Evolutionary conservation across 2,329 filamentous ascomycete genomes (phyloP), one percentile per base, ranked within the genome.

Genomic region (Exophiala dermatitidis): DNA sequence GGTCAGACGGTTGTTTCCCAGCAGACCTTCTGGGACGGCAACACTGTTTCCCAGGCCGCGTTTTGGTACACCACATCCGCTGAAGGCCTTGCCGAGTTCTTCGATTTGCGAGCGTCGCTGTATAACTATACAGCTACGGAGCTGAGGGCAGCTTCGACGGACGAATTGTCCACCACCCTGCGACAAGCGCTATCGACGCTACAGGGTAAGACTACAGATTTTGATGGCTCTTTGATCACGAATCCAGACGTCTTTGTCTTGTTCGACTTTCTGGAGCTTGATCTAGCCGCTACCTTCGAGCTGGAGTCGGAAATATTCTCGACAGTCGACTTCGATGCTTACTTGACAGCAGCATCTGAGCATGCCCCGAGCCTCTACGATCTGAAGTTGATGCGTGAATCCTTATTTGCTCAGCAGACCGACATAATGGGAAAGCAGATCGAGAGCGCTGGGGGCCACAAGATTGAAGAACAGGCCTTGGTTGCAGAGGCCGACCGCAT

Each of bases 111-210:
- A 52, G 83, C 87, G 48, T 81, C 88, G 63, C 79, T 88, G 37
- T 80, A 94, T 57, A 88, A 94, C 64, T 97, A 96, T 65, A 82
- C 89, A 33, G 84, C 87, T 9, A 83, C 87, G 56, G 91, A 97
- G 67, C 79, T 98, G 36, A 88, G 89, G 62, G 80, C 84, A 54
- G 83, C 90, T 34, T 81, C 85, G 1, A 84, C 85, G 57, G 78
- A 82, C 54, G 79, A 83, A 46, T 82, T 85, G 59, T 84, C 87
- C 2, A 83, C 83, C 31, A 73, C 86, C 48, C 87, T 88, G 66
- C 74, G 83, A 52, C 77, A 83, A 4, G 80, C 87, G 3, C 69
- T 83, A 33, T 77, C 77, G 2, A 74, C 88, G 0, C 74, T 97
- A n/a, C 81, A 90, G 41, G 93, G 93, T 3, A 71, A 63, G 53